These are phyloP conservation scores for Trichomonas tenax DNA, from an alignment of 208 protist species.

Conservation along the genomic window DNA sequence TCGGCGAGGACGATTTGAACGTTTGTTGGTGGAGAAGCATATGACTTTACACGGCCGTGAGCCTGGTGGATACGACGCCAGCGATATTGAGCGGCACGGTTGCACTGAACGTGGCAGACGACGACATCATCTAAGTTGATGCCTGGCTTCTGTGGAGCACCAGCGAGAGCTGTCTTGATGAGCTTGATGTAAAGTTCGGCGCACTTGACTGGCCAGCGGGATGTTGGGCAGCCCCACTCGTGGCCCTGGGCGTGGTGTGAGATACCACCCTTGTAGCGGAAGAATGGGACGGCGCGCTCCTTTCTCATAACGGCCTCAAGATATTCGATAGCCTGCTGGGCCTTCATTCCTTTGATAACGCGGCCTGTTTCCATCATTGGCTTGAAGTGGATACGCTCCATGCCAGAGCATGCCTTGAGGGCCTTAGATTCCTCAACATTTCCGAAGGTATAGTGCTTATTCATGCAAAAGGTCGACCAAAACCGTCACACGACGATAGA, in stretches of 20 bases:
- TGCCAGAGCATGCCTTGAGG: background rate
- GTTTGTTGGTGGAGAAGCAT: conserved; percentile 12
- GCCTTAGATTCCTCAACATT: background rate
- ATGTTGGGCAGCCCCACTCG: background rate
- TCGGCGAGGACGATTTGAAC: conserved; percentile 5
- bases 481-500: no score
- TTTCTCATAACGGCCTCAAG: background rate
- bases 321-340: background rate
- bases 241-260: background rate
- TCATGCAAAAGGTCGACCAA: background rate
- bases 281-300: conserved; percentile 14
- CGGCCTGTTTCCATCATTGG: conserved; percentile 19
- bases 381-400: background rate
- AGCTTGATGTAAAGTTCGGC: background rate
- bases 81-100: background rate
- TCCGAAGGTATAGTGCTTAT: background rate
- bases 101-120: conserved; percentile 3
- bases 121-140: background rate
- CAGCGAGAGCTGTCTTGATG: background rate
- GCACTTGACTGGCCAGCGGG: conserved; percentile 3
- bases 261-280: conserved; percentile 14
- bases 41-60: conserved; percentile 10
- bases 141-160: conserved; percentile 1
- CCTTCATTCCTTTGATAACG: conserved; percentile 7
- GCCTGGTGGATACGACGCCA: background rate